These are phyloP conservation scores for Rozella allomycis DNA, from an alignment of 371 early-diverging fungal species.

Conservation along the genomic window DNA sequence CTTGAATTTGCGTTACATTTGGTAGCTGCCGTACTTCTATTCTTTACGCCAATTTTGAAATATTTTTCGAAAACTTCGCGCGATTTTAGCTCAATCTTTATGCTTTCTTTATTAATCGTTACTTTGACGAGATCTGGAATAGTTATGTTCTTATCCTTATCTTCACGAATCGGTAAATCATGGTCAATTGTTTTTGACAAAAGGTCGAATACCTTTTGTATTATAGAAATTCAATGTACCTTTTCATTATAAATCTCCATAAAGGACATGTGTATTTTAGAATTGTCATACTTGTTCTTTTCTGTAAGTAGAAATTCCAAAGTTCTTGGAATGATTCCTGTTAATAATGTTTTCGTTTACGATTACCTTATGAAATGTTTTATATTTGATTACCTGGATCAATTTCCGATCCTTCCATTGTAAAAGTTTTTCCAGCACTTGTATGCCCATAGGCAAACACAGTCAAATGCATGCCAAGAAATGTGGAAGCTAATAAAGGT, in stretches of 20 bases:
- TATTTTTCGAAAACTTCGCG: conserved; percentile 25
- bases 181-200: no score
- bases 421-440: conserved; percentile 47
- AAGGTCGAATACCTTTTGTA: conserved; percentile 10
- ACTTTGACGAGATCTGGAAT: no score
- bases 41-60: conserved; percentile 14
- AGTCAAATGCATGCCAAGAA: no score
- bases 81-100: no score
- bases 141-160: conserved; percentile 3
- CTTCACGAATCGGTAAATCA: conserved; percentile 4
- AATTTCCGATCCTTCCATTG: conserved; percentile 27
- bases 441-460: no score
- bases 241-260: conserved; percentile 42
- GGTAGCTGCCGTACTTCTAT: conserved; percentile 39
- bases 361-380: no score
- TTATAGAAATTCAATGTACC: conserved; percentile 28
- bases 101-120: no score
- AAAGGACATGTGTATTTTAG: conserved; percentile 23
- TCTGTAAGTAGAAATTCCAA: conserved; percentile 11
- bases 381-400: no score
- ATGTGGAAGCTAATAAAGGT: no score
- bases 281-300: conserved; percentile 2
- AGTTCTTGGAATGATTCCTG: conserved; percentile 35
- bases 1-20: conserved; percentile 37
- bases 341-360: no score